These are phyloP conservation scores for Phycomyces blakesleeanus DNA, from an alignment of 192 early-diverging fungal genomes.

Conservation along the genomic window DNA sequence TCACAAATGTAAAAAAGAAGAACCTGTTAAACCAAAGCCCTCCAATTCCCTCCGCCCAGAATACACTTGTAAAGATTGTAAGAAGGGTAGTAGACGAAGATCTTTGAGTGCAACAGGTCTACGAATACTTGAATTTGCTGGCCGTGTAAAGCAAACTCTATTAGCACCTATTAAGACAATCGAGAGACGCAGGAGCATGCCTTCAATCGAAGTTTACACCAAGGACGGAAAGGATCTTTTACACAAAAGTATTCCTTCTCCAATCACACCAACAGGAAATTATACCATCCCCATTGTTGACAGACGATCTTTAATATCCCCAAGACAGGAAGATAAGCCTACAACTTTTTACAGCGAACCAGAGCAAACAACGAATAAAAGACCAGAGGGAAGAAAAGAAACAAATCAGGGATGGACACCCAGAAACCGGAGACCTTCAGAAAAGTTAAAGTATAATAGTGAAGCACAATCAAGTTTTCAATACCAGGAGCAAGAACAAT, in stretches of 20 bases:
- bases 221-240: background rate
- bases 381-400: no score
- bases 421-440: no score
- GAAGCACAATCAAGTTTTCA: no score
- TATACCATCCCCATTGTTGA: no score
- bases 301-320: no score
- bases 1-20: background rate
- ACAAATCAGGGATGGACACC: no score
- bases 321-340: no score
- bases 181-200: background rate
- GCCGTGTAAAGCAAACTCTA: background rate
- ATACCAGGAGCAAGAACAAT: no score
- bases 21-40: background rate
- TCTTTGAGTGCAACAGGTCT: background rate
- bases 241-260: background rate
- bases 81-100: background rate
- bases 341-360: no score
- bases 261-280: no score
- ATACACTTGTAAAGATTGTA: background rate
- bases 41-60: background rate
- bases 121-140: background rate
- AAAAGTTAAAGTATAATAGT: no score
- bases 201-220: background rate
- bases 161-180: constrained; percentile 2
- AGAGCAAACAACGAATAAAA: no score